phyloP scores from a whole-genome alignment of 768 basidiomycete genomes.

The Mrakia gelida region DNA sequence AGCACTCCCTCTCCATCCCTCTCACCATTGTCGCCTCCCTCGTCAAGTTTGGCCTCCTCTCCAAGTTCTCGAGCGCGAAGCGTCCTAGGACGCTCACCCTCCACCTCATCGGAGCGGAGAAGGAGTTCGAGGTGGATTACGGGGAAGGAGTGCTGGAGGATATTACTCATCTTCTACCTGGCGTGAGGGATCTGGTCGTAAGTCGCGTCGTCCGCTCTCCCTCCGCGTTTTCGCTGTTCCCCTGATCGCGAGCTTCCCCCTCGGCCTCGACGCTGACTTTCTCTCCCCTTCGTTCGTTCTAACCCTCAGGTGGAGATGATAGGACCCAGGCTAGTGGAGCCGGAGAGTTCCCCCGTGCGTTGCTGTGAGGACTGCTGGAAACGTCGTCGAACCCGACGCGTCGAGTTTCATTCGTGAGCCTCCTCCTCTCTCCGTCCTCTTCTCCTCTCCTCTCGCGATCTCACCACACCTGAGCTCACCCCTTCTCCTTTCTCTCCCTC shows the following conservation, averaged over 20 bases:
- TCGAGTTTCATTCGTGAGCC: not conserved
- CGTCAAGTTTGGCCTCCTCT: not conserved
- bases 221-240: too few relatives aligned
- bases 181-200: not conserved
- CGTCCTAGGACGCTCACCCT: not conserved
- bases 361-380: not conserved
- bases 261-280: too few relatives aligned
- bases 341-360: not conserved
- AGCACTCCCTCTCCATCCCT: not conserved
- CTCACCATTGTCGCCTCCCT: conserved; percentile 4
- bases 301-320: too few relatives aligned
- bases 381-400: not conserved
- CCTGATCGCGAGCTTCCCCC: not conserved
- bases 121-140: not conserved
- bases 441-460: too few relatives aligned
- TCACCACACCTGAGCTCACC: too few relatives aligned
- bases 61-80: not conserved
- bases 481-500: not conserved
- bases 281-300: too few relatives aligned
- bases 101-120: not conserved
- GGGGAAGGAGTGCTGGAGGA: not conserved
- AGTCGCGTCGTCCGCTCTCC: not conserved
- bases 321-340: not conserved
- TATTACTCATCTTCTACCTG: not conserved
- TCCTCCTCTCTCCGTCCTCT: too few relatives aligned